Evolutionary conservation across 192 early-diverging fungal genomes (phyloP).

Genomic region (Rhizoclosmatium globosum): DNA sequence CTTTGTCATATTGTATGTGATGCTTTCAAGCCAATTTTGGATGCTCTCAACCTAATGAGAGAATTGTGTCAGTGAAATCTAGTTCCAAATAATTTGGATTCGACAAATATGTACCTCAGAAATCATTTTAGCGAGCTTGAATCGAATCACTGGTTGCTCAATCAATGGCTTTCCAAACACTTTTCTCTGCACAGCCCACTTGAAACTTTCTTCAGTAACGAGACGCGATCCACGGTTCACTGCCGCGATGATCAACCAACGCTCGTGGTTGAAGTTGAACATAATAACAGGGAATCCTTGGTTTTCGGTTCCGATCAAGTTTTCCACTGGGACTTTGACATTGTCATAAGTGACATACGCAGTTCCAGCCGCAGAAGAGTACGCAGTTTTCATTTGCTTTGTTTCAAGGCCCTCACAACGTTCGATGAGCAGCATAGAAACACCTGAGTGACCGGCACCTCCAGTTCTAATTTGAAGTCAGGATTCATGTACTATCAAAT

Average conservation of each 20-base stretch:
- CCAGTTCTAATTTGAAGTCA: slow-evolving; percentile 49
- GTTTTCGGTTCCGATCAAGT: slow-evolving; percentile 71
- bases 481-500: too few relatives aligned
- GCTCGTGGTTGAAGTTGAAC: slow-evolving; percentile 72
- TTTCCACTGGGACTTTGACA: slow-evolving; percentile 78
- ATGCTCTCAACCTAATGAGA: slow-evolving; percentile 15
- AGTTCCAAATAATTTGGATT: too few relatives aligned
- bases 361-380: slow-evolving; percentile 70
- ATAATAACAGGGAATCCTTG: slow-evolving; percentile 68
- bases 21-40: slow-evolving; percentile 52
- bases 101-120: too few relatives aligned
- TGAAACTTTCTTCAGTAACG: slow-evolving; percentile 65
- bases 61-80: too few relatives aligned
- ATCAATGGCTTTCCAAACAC: slow-evolving; percentile 76
- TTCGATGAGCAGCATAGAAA: slow-evolving; percentile 76
- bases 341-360: slow-evolving; percentile 62
- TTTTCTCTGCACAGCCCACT: slow-evolving; percentile 77
- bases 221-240: slow-evolving; percentile 62
- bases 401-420: slow-evolving; percentile 59
- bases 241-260: not conserved
- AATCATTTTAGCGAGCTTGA: slow-evolving; percentile 74
- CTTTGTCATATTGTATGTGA: slow-evolving; percentile 75
- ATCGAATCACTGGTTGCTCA: slow-evolving; percentile 76
- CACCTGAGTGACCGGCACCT: slow-evolving; percentile 52
- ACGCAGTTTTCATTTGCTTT: slow-evolving; percentile 74